These are phyloP conservation scores for Aspergillus chevalieri DNA, from an alignment of 2,329 filamentous ascomycete genomes.

Conservation along the genomic window DNA sequence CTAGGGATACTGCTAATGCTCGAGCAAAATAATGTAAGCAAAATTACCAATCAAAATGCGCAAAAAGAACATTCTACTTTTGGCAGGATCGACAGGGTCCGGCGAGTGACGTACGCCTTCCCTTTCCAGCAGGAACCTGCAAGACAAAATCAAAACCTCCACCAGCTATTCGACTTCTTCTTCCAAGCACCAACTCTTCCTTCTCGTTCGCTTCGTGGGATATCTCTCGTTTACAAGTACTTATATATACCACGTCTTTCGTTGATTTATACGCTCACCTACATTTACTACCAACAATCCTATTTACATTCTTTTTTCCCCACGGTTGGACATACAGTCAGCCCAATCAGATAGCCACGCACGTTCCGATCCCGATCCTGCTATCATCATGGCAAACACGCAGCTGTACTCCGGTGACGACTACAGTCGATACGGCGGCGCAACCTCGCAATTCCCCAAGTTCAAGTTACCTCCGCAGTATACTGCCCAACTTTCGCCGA, in stretches of 20 bases:
- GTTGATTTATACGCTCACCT: neutral
- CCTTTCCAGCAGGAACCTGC: neutral
- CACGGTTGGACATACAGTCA: neutral
- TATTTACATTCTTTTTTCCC: neutral
- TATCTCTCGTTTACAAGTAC: no score
- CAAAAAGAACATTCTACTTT: neutral
- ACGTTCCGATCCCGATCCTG: neutral
- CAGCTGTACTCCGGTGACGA: conserved; percentile 10
- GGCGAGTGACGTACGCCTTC: neutral
- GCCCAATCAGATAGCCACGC: neutral
- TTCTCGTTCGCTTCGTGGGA: no score
- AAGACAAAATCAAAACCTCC: no score
- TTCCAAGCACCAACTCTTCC: no score
- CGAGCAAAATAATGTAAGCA: no score
- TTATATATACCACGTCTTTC: neutral
- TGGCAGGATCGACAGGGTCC: neutral
- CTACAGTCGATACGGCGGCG: conserved; percentile 15
- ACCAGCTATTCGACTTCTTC: no score
- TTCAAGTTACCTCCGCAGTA: conserved; percentile 2
- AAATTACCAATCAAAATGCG: neutral
- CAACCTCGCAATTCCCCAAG: conserved; percentile 14
- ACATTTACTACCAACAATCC: no score
- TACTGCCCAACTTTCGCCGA: neutral
- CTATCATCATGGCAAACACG: conserved; percentile 9
- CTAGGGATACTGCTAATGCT: no score